Evolutionary conservation across 78 protist genomes (phyloP).

Genomic region (Tieghemostelium lacteum): DNA sequence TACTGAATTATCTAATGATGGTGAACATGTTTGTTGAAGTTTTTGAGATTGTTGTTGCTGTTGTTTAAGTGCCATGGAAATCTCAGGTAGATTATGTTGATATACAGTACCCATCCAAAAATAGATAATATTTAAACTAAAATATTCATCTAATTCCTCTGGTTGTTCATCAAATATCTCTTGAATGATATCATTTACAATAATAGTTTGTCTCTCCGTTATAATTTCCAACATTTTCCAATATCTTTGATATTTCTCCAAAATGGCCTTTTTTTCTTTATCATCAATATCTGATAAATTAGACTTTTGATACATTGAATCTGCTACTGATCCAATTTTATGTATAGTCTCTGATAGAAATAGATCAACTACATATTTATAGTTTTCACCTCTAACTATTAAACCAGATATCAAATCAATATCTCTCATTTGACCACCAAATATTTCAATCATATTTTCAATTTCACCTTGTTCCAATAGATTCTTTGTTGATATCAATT

Average conservation of each 20-base stretch:
- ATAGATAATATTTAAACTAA: constrained; percentile 35
- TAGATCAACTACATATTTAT: constrained; percentile 19
- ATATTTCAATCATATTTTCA: constrained; percentile 16
- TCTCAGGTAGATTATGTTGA: not conserved
- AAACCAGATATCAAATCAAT: constrained; percentile 57
- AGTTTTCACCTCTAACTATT: constrained; percentile 42
- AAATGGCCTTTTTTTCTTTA: constrained; percentile 3
- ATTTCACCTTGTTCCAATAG: constrained; percentile 6
- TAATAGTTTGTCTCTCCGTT: not conserved
- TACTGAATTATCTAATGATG: not conserved
- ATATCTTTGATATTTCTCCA: constrained; percentile 49
- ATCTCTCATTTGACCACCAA: constrained; percentile 75
- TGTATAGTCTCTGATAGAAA: constrained; percentile 56
- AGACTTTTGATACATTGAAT: constrained; percentile 66
- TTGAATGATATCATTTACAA: constrained; percentile 43
- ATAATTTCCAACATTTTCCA: constrained; percentile 47
- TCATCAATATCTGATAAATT: constrained; percentile 11
- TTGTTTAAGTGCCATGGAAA: not conserved
- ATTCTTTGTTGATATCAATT: not conserved
- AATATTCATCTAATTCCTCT: constrained; percentile 63
- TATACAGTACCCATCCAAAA: constrained; percentile 7
- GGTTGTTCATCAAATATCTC: constrained; percentile 68
- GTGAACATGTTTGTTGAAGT: not conserved
- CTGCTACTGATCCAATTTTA: constrained; percentile 27
- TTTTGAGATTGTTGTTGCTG: not conserved